Percentiles rank a stretch among this genome's conserved stretches.
phyloP scores from a whole-genome alignment of 163 green algal species.

The Smithsoniella earleae region DNA sequence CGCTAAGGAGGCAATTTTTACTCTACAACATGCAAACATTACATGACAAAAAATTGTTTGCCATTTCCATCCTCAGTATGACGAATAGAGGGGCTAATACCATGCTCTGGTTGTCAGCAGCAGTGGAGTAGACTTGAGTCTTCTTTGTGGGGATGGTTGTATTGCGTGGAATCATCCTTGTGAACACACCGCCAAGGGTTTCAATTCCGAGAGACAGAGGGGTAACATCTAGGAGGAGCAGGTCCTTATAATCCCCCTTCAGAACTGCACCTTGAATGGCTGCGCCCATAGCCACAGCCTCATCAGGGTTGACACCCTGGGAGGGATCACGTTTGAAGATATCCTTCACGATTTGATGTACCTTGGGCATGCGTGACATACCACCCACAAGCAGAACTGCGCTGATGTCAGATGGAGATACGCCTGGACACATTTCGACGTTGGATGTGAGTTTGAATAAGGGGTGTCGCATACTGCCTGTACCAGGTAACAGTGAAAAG shows the following conservation, averaged over 20 bases:
- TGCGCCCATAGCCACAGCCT: constrained; percentile 91
- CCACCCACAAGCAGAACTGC: constrained; percentile 94
- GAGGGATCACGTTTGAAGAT: constrained; percentile 81
- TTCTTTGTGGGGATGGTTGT: constrained; percentile 93
- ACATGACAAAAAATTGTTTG: no score
- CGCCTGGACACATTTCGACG: constrained; percentile 35
- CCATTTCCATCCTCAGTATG: no score
- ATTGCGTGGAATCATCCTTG: constrained; percentile 84
- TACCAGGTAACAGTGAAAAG: no score
- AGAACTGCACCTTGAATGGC: constrained; percentile 82
- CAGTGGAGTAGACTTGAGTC: constrained; percentile 83
- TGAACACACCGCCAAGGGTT: constrained; percentile 88
- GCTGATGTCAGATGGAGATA: constrained; percentile 63
- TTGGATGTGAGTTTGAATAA: not conserved
- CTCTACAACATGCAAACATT: no score
- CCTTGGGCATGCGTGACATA: constrained; percentile 93
- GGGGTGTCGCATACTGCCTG: no score
- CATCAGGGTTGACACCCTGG: constrained; percentile 93
- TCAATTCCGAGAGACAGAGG: constrained; percentile 85
- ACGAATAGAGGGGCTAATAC: no score
- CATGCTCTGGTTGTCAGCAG: constrained; percentile 83
- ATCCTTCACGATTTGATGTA: constrained; percentile 80
- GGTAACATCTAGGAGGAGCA: constrained; percentile 90
- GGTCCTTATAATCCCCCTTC: constrained; percentile 64
- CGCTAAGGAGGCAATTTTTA: no score